phyloP scores from a whole-genome alignment of 176 grass and related monocot species.

The bread wheat (Triticum aestivum) region IWGSC_CS_RefSeq_v2.1 NC_057812.1:220608742-220609241 shows the following conservation, averaged over 20 bases:
- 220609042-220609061: constrained; percentile 9
- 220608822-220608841: no score
- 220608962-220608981: neutral
- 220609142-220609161: neutral
- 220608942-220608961: neutral
- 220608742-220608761: constrained; percentile 18
- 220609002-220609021: neutral
- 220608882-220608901: neutral
- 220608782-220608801: neutral
- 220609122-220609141: constrained; percentile 4
- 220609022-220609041: neutral
- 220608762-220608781: constrained; percentile 27
- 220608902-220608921: neutral
- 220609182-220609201: neutral
- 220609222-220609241: neutral
- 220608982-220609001: neutral
- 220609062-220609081: constrained; percentile 31
- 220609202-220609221: no score
- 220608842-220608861: neutral
- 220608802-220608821: neutral
- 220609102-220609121: neutral
- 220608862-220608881: neutral
- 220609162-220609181: neutral
- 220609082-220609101: neutral
- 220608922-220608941: no score